Conservation (phyloP, 805 yeast genomes). For the Candida piceae region DNA sequence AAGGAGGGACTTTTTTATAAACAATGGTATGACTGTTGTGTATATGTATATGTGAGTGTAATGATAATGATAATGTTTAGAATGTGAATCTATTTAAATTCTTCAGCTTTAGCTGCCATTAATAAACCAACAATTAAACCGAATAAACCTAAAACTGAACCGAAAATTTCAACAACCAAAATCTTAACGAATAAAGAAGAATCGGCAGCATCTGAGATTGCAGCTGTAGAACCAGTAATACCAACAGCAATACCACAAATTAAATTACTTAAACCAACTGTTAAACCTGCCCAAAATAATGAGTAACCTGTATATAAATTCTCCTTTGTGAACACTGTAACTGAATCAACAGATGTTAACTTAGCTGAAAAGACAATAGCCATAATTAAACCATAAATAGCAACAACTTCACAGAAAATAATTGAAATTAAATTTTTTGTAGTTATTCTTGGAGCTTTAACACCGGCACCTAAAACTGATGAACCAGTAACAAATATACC, state of each 20-base stretch:
- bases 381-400: constrained; percentile 95
- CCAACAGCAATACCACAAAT: constrained; percentile 98
- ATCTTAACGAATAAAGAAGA: constrained; percentile 92
- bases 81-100: constrained; percentile 48
- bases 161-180: constrained; percentile 94
- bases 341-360: constrained; percentile 59
- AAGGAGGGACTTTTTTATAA: too few species aligned
- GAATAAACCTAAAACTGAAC: constrained; percentile 90
- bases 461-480: constrained; percentile 95
- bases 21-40: neutral
- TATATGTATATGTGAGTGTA: too few species aligned
- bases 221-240: constrained; percentile 97
- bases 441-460: constrained; percentile 93
- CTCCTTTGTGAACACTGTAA: constrained; percentile 66
- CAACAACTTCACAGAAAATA: constrained; percentile 98
- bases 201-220: constrained; percentile 96
- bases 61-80: too few species aligned
- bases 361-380: constrained; percentile 95
- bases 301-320: constrained; percentile 94
- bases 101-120: constrained; percentile 95
- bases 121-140: constrained; percentile 95
- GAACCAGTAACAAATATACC: constrained; percentile 96
- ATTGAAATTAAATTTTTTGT: constrained; percentile 94
- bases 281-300: constrained; percentile 95
- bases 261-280: constrained; percentile 89